Base-by-base conservation (phyloP, 2,329 filamentous ascomycete genomes). In the Fusarium miscanthi region DNA sequence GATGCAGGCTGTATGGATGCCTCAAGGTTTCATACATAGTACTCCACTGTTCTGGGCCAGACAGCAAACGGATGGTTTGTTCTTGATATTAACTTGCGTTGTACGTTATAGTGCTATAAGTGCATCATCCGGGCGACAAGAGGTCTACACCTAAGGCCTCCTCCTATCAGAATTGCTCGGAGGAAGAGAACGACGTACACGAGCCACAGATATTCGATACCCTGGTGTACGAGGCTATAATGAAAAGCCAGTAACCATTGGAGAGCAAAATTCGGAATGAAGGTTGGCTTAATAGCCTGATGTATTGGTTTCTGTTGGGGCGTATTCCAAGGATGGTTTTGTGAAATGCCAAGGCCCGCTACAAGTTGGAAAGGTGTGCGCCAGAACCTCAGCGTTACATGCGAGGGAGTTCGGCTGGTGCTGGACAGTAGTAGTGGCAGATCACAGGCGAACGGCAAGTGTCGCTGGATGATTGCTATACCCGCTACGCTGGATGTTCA, bases 301-400 rank as follows among this genome's bases (percentile, higher is more conserved):
- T 68, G 62, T 72, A 68, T 66, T 76, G 63, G 57, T 70, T 75
- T 75, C 59, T 64, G 65, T 17, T 58, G 48, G 59, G 63, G 66
- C 49, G 66, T 69, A 54, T 57, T 72, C 52, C 38, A 53, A 63
- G 49, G 40, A 51, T 72, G 63, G 38, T 65, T 70, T 62, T 69
- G 53, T 66, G 42, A 48, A 53, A 49, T 68, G 31, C 52, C 25
- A 66, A 61, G 61, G 53, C 58, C 49, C 23, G 53, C 41, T 54
- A 63, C 53, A 62, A 51, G 38, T 77, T 74, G 76, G 76, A 77
- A 76, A 74, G 53, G 60, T 46, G 33, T 72, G 65, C 41, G 49
- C 33, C 31, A 43, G 40, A 43, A 46, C 62, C 60, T 62, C 58
- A 67, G 37, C 67, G 42, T 51, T 48, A 19, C 35, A 41, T 54